Conservation (phyloP, 2,329 filamentous ascomycete genomes). For the Achaetomium macrosporum region DNA sequence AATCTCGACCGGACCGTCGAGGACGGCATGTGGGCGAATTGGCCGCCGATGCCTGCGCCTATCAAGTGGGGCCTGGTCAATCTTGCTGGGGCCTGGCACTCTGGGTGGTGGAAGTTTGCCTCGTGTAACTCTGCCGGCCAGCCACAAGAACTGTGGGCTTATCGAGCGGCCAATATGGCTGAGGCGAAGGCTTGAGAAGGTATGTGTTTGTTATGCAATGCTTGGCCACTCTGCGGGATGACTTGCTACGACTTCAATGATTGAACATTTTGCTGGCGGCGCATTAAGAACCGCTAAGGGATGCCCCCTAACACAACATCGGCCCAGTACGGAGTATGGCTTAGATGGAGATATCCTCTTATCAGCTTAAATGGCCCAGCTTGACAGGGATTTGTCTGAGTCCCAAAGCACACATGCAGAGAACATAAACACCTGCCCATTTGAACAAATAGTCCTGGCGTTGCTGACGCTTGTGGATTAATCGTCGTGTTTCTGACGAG, state of each 20-base stretch:
- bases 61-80: conserved; percentile 56
- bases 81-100: conserved; percentile 50
- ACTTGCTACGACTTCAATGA: neutral
- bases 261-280: too few species aligned
- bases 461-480: too few species aligned
- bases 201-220: neutral
- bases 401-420: too few species aligned
- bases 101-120: conserved; percentile 58
- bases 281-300: too few species aligned
- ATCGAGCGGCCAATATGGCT: conserved; percentile 26
- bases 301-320: neutral
- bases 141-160: conserved; percentile 49
- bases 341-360: too few species aligned
- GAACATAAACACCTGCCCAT: too few species aligned
- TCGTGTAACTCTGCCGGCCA: conserved; percentile 51
- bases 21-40: conserved; percentile 53
- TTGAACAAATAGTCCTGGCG: too few species aligned
- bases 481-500: too few species aligned
- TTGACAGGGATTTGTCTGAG: too few species aligned
- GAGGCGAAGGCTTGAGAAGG: conserved; percentile 7
- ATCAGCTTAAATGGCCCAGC: too few species aligned
- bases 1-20: conserved; percentile 57
- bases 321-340: too few species aligned
- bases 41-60: conserved; percentile 58
- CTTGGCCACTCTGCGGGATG: neutral